Evolutionary conservation across 768 basidiomycete genomes (phyloP).

Genomic region (Rubroboletus pulcherrimus): DNA sequence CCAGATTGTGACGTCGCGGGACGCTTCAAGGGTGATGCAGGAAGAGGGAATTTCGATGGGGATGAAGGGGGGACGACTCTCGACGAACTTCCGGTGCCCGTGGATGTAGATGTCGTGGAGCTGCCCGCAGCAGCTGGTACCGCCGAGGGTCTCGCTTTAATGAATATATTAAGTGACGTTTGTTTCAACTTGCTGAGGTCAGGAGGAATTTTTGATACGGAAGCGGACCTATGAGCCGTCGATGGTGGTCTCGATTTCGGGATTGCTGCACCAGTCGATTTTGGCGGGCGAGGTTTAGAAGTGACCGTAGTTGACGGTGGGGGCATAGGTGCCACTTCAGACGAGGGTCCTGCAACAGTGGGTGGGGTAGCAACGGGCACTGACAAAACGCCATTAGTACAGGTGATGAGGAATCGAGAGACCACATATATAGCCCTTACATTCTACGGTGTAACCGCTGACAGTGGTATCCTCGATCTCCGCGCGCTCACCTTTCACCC

Average conservation of each 20-base stretch:
- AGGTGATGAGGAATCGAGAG: not conserved
- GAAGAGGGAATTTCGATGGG: conserved; percentile 31
- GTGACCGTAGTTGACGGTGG: not conserved
- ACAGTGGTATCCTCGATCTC: not conserved
- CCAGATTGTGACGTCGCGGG: conserved; percentile 5
- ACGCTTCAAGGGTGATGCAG: conserved; percentile 17
- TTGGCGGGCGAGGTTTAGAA: conserved; percentile 8
- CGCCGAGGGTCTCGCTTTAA: conserved; percentile 11
- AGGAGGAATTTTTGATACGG: conserved; percentile 10
- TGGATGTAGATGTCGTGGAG: conserved; percentile 3
- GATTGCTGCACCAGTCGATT: not conserved
- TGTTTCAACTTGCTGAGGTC: conserved; percentile 23
- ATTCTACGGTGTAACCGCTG: not conserved
- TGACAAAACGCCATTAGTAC: conserved; percentile 4
- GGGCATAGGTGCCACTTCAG: not conserved
- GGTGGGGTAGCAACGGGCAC: not conserved
- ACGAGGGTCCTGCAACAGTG: not conserved
- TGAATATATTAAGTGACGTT: conserved; percentile 22
- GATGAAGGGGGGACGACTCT: conserved; percentile 10
- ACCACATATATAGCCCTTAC: not conserved
- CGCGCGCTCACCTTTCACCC: not conserved
- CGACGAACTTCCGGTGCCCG: conserved; percentile 6
- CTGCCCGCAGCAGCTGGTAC: not conserved
- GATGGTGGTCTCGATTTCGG: conserved; percentile 5
- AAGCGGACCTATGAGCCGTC: not conserved